Percentiles rank a stretch among this genome's conserved stretches.
Conservation (phyloP, 73 alveolate genomes). For the Uronychia binucleata region DNA sequence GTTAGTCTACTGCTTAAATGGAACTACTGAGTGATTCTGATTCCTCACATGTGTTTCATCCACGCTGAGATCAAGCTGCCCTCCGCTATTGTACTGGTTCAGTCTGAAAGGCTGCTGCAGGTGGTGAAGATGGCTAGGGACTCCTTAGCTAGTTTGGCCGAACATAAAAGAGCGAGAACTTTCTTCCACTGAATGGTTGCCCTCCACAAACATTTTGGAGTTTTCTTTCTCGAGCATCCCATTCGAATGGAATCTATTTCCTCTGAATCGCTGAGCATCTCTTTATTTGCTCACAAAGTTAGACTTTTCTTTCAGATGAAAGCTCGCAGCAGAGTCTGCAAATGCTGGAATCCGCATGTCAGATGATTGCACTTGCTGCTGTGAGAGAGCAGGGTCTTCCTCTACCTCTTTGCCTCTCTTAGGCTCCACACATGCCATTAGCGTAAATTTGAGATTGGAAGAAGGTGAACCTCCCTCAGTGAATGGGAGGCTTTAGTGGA, state of each 20-base stretch:
- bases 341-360: not conserved
- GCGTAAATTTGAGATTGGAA: not conserved
- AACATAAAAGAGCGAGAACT: too few relatives aligned
- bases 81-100: not conserved
- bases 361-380: not conserved
- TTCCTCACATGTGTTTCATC: too few relatives aligned
- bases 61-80: too few relatives aligned
- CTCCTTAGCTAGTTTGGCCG: too few relatives aligned
- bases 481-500: not conserved
- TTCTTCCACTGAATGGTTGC: too few relatives aligned
- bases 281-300: not conserved
- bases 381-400: not conserved
- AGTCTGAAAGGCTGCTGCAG: not conserved
- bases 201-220: not conserved
- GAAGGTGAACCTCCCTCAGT: not conserved
- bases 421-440: not conserved
- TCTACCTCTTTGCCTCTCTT: not conserved
- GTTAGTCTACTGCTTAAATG: not conserved
- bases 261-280: not conserved
- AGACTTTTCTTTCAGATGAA: not conserved
- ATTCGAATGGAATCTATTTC: not conserved
- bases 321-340: not conserved
- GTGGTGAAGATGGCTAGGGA: not conserved
- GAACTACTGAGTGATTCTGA: not conserved
- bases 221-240: not conserved